Conservation (phyloP, 441 rosid species). For the Bruguiera hainesii region DNA sequence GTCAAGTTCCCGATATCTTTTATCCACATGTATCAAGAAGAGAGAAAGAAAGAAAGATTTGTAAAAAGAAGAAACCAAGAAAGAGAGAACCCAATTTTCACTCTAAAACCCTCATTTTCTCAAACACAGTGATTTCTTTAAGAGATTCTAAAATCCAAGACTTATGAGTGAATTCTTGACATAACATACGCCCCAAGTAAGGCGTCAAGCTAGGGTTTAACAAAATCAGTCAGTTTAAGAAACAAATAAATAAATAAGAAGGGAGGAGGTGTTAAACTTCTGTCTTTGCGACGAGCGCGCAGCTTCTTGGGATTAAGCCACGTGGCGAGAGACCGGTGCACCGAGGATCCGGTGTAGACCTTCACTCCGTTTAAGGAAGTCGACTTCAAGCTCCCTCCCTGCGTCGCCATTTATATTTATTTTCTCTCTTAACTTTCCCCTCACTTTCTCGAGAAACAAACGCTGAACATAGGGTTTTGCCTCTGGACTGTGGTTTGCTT, state of each 20-base stretch:
- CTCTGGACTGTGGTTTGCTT: too few relatives aligned
- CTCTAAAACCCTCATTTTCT: too few relatives aligned
- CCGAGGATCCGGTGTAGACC: slow-evolving; percentile 61
- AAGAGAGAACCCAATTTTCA: too few relatives aligned
- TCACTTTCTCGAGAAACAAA: too few relatives aligned
- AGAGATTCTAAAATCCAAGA: neutral
- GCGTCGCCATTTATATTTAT: slow-evolving; percentile 42
- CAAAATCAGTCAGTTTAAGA: neutral
- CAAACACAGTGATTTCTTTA: neutral
- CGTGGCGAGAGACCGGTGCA: slow-evolving; percentile 54
- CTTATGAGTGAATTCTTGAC: neutral
- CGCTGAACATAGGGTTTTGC: too few relatives aligned
- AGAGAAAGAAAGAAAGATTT: too few relatives aligned
- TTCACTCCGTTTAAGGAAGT: slow-evolving; percentile 76
- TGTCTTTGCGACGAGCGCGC: slow-evolving; percentile 70
- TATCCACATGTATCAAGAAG: too few relatives aligned
- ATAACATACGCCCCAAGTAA: neutral
- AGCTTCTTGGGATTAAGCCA: slow-evolving; percentile 79
- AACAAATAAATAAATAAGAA: neutral
- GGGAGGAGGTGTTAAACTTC: slow-evolving; percentile 28
- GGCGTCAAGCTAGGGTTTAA: neutral
- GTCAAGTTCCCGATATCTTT: too few relatives aligned
- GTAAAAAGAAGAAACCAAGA: too few relatives aligned
- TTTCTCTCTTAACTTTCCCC: neutral
- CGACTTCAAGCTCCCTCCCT: slow-evolving; percentile 66